Evolutionary conservation across 495 filamentous ascomycete species (phyloP), one percentile per base, ranked within the genome.

Genomic region (Podospora conica): DNA sequence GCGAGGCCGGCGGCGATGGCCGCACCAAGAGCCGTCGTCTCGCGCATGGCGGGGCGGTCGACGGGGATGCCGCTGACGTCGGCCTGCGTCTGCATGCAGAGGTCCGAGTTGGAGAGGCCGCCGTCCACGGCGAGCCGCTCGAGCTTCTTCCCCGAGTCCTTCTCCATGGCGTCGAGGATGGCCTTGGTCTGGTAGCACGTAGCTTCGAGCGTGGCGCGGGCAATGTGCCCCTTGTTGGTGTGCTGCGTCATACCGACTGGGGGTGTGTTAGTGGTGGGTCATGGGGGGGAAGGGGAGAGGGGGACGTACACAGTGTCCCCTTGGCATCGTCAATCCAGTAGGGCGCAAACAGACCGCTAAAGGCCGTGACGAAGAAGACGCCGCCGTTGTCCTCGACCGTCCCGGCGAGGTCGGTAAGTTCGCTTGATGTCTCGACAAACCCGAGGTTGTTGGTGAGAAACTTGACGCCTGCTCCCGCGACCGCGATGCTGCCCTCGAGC

Each of bases 251-350:
- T 91, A 22, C 94, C 93, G 71, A 96, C 89, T 83, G 33, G 3
- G 20, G 28, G 24, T 20, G 29, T 29, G 58, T 66, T 65, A 65
- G 61, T 31, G 29, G 67, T 40, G 57, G 65, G 29, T 76, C 56
- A 64, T 67, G 12, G 22, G 64, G 28, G 60, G 23, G 48, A 28
- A 58, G 15, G 58, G 21, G 31, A 55, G n/a, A 48, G 11, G 23
- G 25, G 55, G 53, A 79, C 86, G 81, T 81, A 90, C 88, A 93
- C 22, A 95, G 86, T 1, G 93, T 97, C 61, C 94, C 94, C 77
- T 93, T 88, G 31, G 92, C 93, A 77, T 96, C 92, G 75, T 97
- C 94, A 67, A 97, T 96, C 94, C 94, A 98, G 75, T 97, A 97
- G n/a, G 94, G 94, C 20, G 94, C 94, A 76, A 97, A 97, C 1